Evolutionary conservation across 345 rosid species (phyloP), one percentile per base, ranked within the genome.

Genomic region (Citrus hindsii): DNA sequence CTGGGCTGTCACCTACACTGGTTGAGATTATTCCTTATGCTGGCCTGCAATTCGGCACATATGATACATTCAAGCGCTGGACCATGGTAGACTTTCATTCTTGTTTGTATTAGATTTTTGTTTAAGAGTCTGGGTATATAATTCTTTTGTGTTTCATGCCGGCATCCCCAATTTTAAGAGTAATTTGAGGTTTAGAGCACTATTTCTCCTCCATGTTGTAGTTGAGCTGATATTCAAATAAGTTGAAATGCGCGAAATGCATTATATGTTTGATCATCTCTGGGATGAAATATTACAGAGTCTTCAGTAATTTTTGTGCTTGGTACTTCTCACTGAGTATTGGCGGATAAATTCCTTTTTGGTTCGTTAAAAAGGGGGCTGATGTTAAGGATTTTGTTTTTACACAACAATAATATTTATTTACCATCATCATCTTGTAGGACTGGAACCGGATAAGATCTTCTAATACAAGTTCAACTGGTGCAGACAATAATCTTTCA

Each of bases 1-100:
- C 93, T 78, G 99, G 99, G 76, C 83, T 96, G 80, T 85, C 98
- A 53, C 98, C 98, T 65, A 96, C 99, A 4, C 90, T 96, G 73
- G 92, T 96, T 55, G 94, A 96, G 83, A 96, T 96, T 80, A 82
- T 94, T 82, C 99, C 99, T 63, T 94, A 96, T 79, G 99, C 99
- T 77, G 98, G 99, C 75, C 89, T 96, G 84, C 99, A 96, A 74
- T 92, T 96, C 82, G 99, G 98, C 85, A 94, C 92, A 7, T 96
- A 94, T 59, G 98, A 96, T 69, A 90, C 95, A 66, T 96, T 92
- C 80, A 96, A 92, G 86, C 92, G 98, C 46, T 94, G 98, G 99
- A 72, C 88, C 69, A 84, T 89, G 98, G 99, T 92, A 88, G 84
- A 37, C 25, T 79, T 79, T 73, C 6, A 27, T 74, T 71, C 60